These are phyloP conservation scores for Diplodia intermedia DNA, from an alignment of 2,329 filamentous ascomycete genomes.

Conservation along the genomic window DNA sequence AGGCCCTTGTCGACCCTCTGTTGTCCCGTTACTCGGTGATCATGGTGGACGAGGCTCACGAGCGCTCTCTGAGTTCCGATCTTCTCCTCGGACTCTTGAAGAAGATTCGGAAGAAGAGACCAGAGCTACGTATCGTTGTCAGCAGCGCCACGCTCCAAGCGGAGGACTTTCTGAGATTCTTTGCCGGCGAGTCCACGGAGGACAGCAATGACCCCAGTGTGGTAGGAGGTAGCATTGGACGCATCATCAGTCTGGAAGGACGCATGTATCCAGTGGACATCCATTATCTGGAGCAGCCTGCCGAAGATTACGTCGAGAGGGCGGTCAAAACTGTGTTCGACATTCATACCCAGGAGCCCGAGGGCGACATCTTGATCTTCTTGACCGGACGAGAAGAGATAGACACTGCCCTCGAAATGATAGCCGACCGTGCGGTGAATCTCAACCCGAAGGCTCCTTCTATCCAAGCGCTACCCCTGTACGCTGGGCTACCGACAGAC, in stretches of 20 bases:
- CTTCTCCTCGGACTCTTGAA: conserved; percentile 88
- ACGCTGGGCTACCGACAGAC: conserved; percentile 86
- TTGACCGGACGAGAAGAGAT: conserved; percentile 94
- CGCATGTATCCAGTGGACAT: conserved; percentile 88
- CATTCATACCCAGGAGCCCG: conserved; percentile 80
- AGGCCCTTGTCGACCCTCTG: conserved; percentile 91
- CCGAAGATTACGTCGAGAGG: conserved; percentile 85
- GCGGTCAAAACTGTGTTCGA: conserved; percentile 84
- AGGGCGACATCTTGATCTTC: conserved; percentile 90
- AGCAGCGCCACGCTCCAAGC: conserved; percentile 94
- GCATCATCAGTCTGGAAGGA: conserved; percentile 85
- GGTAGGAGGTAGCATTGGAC: conserved; percentile 56
- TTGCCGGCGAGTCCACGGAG: conserved; percentile 57
- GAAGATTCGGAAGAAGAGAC: conserved; percentile 81
- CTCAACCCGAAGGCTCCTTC: conserved; percentile 65
- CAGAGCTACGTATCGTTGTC: conserved; percentile 85
- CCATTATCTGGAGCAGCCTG: conserved; percentile 77
- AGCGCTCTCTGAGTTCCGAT: conserved; percentile 90
- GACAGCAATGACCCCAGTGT: conserved; percentile 45
- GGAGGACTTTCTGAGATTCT: conserved; percentile 83
- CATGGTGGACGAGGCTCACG: conserved; percentile 98
- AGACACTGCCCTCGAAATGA: conserved; percentile 77
- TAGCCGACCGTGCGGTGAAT: conserved; percentile 73
- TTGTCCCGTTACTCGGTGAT: conserved; percentile 91
- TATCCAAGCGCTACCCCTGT: conserved; percentile 78